These are phyloP conservation scores for Podila minutissima DNA, from an alignment of 192 early-diverging fungal species.

Conservation along the genomic window DNA sequence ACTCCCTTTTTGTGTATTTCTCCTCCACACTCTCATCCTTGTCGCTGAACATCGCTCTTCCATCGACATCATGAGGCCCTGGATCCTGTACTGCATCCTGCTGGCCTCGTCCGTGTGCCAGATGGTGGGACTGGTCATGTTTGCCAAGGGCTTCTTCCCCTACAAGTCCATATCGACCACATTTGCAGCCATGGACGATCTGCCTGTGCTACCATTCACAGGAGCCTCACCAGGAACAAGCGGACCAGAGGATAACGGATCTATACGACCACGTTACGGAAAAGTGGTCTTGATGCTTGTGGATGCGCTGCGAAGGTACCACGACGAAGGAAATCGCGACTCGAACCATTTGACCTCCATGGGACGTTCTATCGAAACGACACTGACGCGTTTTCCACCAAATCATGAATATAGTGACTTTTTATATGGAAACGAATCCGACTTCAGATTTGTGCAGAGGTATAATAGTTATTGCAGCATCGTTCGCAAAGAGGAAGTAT, in stretches of 20 bases:
- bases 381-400: too few relatives aligned
- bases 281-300: constrained; percentile 74
- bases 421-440: constrained; percentile 72
- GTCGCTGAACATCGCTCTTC: background rate
- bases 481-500: background rate
- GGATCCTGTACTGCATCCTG: constrained; percentile 22
- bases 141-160: constrained; percentile 81
- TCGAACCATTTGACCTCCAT: background rate
- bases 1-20: too few relatives aligned
- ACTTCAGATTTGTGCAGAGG: constrained; percentile 69
- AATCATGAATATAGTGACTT: constrained; percentile 63
- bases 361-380: constrained; percentile 41
- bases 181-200: constrained; percentile 59
- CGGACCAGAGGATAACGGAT: background rate
- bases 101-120: constrained; percentile 53
- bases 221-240: background rate
- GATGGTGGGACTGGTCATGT: constrained; percentile 68
- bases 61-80: constrained; percentile 26
- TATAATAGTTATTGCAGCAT: constrained; percentile 23
- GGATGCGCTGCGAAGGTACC: constrained; percentile 76
- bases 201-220: constrained; percentile 26
- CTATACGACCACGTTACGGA: constrained; percentile 57
- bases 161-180: constrained; percentile 76
- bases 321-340: background rate
- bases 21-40: background rate